Percentiles rank a stretch among this genome's conserved stretches.
phyloP scores from a whole-genome alignment of 179 eudicot species.

The Corrigiola litoralis region DNA sequence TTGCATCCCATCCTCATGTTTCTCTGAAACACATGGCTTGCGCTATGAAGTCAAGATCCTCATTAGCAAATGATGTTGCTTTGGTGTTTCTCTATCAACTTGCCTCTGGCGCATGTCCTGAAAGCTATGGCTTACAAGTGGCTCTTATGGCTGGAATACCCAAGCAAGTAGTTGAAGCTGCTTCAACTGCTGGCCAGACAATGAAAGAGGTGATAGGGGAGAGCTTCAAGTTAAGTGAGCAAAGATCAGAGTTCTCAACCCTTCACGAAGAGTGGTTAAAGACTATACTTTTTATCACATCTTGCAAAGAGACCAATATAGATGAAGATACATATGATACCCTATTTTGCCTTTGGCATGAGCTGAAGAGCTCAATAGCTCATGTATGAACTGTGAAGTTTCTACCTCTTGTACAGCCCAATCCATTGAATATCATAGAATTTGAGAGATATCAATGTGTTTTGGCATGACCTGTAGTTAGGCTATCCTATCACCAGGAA shows the following conservation, averaged over 20 bases:
- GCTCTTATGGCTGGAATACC: slow-evolving; percentile 96
- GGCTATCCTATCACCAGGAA: no score
- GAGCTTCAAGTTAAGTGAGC: slow-evolving; percentile 78
- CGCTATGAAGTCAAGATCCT: slow-evolving; percentile 42
- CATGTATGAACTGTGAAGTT: slow-evolving; percentile 8
- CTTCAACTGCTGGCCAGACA: slow-evolving; percentile 53
- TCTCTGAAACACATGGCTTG: slow-evolving; percentile 89
- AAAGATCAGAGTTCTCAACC: slow-evolving; percentile 77
- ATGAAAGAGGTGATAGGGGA: slow-evolving; percentile 67
- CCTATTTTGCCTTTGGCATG: slow-evolving; percentile 89
- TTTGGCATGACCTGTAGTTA: neutral
- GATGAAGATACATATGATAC: slow-evolving; percentile 66
- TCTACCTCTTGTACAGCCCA: neutral
- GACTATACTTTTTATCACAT: slow-evolving; percentile 41
- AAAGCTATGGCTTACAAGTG: slow-evolving; percentile 95
- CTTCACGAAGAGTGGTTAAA: slow-evolving; percentile 85
- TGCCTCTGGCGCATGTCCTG: slow-evolving; percentile 79
- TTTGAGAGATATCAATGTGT: no score
- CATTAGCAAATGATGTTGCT: slow-evolving; percentile 30
- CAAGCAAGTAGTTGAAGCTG: slow-evolving; percentile 63
- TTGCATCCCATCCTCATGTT: slow-evolving; percentile 82
- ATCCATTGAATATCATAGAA: neutral
- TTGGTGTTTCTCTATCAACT: slow-evolving; percentile 78
- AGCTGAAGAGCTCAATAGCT: slow-evolving; percentile 48
- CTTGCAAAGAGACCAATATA: slow-evolving; percentile 17